phyloP scores from a whole-genome alignment of 108 stramenopile genomes.

The Aureococcus anophagefferens region DNA sequence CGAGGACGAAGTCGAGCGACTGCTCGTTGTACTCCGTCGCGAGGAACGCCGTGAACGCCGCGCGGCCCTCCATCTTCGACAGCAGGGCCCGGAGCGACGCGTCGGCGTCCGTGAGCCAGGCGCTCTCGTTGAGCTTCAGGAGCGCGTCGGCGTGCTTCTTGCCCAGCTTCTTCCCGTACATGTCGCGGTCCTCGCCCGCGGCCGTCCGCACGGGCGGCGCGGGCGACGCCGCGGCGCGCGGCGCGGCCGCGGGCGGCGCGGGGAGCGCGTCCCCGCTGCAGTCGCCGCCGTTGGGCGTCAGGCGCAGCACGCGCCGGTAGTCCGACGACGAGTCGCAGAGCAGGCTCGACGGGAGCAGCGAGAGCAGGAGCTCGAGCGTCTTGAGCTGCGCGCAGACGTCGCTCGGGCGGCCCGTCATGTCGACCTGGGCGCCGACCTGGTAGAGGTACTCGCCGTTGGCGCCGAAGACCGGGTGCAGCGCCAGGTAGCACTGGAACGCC shows the following conservation, averaged over 20 bases:
- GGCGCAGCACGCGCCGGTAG: too few relatives aligned
- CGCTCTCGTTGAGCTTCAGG: slow-evolving; percentile 30
- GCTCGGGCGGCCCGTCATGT: slow-evolving; percentile 11
- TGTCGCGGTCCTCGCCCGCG: neutral
- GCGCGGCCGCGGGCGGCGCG: too few relatives aligned
- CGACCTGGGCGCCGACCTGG: slow-evolving; percentile 21
- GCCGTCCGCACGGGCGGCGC: too few relatives aligned
- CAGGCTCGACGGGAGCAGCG: too few relatives aligned
- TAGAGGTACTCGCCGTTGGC: slow-evolving; percentile 23
- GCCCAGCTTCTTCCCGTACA: slow-evolving; percentile 33
- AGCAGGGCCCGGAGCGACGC: slow-evolving; percentile 22
- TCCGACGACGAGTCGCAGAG: too few relatives aligned
- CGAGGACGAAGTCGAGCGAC: slow-evolving; percentile 24
- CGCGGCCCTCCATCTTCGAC: slow-evolving; percentile 14
- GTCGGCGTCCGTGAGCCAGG: slow-evolving; percentile 30
- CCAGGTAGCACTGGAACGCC: slow-evolving; percentile 11
- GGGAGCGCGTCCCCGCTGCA: too few relatives aligned
- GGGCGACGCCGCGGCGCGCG: too few relatives aligned
- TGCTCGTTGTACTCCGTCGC: slow-evolving; percentile 29
- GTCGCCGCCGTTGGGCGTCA: too few relatives aligned
- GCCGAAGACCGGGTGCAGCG: slow-evolving; percentile 18
- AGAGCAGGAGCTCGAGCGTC: too few relatives aligned
- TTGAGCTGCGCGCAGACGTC: neutral
- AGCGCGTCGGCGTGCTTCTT: slow-evolving; percentile 32
- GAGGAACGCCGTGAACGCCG: slow-evolving; percentile 5